Evolutionary conservation across 352 stramenopile species (phyloP).

Genomic region (Aphanomyces astaci): DNA sequence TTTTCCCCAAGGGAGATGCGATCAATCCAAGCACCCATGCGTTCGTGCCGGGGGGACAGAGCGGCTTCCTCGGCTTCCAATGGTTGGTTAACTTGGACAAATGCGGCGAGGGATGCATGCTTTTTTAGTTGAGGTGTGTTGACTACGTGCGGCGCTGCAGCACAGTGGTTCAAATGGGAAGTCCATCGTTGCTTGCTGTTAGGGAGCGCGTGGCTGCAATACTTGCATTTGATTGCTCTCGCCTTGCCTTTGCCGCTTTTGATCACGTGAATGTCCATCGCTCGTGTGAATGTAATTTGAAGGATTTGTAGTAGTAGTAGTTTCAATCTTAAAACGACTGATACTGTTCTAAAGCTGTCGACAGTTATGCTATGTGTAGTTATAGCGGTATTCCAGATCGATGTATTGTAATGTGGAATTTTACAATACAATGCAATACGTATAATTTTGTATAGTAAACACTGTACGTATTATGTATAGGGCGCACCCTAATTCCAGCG

Average conservation of each 20-base stretch:
- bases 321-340: not conserved
- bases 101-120: not conserved
- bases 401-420: not conserved
- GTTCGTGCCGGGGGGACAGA: not conserved
- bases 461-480: not conserved
- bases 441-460: not conserved
- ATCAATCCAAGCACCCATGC: not conserved
- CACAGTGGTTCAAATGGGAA: not conserved
- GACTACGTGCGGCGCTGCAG: not conserved
- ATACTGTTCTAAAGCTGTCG: no score
- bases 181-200: not conserved
- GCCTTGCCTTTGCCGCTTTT: not conserved
- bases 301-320: not conserved
- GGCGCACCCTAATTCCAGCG: not conserved
- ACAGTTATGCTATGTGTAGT: no score
- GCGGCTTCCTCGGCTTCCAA: no score
- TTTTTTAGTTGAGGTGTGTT: not conserved
- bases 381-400: not conserved
- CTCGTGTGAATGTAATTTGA: not conserved
- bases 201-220: not conserved
- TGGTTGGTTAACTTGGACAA: not conserved
- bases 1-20: not conserved
- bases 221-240: not conserved
- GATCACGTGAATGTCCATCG: not conserved
- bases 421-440: not conserved